Conservation (phyloP, 768 basidiomycete genomes). For the Leccinellum luteum region DNA sequence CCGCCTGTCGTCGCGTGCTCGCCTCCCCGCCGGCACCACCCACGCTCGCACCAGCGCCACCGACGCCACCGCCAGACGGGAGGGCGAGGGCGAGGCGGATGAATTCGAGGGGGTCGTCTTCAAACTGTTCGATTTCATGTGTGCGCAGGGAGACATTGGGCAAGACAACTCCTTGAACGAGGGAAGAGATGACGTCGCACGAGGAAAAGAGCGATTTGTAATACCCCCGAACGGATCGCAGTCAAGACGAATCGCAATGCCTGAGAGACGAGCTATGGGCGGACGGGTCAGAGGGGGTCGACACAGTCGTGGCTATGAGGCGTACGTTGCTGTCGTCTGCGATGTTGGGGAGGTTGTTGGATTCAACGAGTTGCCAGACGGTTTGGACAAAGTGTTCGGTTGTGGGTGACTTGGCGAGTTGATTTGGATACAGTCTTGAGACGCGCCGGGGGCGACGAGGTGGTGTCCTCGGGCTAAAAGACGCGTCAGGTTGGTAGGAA, state of each 20-base stretch:
- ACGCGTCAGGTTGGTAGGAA: slow-evolving; percentile 5
- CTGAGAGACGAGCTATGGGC: slow-evolving; percentile 76
- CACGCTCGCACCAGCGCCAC: slow-evolving; percentile 36
- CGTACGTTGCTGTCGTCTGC: slow-evolving; percentile 74
- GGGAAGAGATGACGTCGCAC: slow-evolving; percentile 73
- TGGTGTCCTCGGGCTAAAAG: slow-evolving; percentile 70
- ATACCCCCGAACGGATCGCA: slow-evolving; percentile 83
- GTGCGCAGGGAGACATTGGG: slow-evolving; percentile 90
- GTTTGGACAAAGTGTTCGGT: slow-evolving; percentile 76
- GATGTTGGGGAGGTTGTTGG: slow-evolving; percentile 64
- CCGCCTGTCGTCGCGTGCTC: slow-evolving; percentile 87
- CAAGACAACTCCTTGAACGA: slow-evolving; percentile 87
- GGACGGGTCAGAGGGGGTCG: background rate
- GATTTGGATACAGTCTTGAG: slow-evolving; percentile 86
- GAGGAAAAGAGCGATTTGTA: slow-evolving; percentile 81
- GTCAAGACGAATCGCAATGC: slow-evolving; percentile 89
- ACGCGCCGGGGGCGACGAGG: slow-evolving; percentile 83
- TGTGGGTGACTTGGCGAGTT: slow-evolving; percentile 58
- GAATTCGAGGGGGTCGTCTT: slow-evolving; percentile 95
- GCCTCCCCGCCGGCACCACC: slow-evolving; percentile 54
- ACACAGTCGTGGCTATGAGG: background rate
- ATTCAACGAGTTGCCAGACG: slow-evolving; percentile 84
- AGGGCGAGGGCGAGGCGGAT: slow-evolving; percentile 82
- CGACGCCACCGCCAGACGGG: slow-evolving; percentile 43
- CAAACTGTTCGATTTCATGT: slow-evolving; percentile 92